phyloP scores from a whole-genome alignment of 176 grass and related monocot genomes.

The Eremochloa ophiuroides region DNA sequence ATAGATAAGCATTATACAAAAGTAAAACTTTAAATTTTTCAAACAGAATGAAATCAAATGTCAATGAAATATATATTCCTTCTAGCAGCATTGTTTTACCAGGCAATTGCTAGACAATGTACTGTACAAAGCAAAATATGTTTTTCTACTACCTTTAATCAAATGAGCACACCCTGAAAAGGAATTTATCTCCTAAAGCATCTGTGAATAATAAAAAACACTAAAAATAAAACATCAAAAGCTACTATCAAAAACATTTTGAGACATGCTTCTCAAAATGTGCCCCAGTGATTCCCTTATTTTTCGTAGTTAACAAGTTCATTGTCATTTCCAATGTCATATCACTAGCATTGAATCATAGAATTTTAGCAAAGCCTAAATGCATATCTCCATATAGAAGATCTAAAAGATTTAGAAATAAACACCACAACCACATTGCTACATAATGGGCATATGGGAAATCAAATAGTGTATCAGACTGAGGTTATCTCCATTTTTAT shows the following conservation, averaged over 20 bases:
- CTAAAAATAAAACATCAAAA: slow-evolving; percentile 8
- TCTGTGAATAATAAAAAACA: background rate
- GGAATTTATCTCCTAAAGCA: background rate
- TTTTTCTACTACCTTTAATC: background rate
- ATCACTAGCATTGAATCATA: background rate
- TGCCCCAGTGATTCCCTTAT: background rate
- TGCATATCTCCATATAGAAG: background rate
- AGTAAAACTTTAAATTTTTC: background rate
- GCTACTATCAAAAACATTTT: background rate
- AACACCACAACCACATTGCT: background rate
- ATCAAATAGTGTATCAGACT: background rate
- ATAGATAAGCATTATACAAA: slow-evolving; percentile 17
- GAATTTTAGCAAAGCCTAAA: background rate
- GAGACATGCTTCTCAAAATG: background rate
- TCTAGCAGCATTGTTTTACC: background rate
- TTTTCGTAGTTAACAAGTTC: background rate
- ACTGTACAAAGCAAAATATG: background rate
- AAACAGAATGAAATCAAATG: background rate
- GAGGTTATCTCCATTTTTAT: background rate
- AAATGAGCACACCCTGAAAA: background rate
- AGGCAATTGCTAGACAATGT: background rate
- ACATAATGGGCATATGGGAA: background rate
- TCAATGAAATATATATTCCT: background rate
- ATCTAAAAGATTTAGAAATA: background rate
- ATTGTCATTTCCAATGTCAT: background rate